Conservation (phyloP, 768 basidiomycete genomes). For the Lactarius quietus region DNA sequence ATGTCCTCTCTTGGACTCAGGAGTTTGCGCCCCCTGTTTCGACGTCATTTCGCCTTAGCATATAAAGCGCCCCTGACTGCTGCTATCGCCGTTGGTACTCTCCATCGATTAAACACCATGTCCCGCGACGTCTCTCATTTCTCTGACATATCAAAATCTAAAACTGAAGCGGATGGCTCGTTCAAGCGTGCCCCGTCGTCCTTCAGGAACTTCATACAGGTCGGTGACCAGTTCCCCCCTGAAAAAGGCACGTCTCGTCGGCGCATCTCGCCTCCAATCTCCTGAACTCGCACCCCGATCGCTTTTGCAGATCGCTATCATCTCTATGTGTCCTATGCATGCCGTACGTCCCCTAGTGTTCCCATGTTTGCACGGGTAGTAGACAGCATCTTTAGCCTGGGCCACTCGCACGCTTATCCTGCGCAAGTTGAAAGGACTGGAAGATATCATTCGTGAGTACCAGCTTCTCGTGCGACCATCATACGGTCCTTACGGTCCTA, state of each 20-base stretch:
- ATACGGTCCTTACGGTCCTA: slow-evolving; percentile 30
- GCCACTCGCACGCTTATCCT: slow-evolving; percentile 88
- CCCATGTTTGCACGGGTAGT: not conserved
- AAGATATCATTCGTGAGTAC: slow-evolving; percentile 71
- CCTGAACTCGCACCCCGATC: not conserved
- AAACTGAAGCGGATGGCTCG: slow-evolving; percentile 55
- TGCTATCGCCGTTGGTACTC: not conserved
- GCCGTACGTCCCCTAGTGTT: slow-evolving; percentile 52
- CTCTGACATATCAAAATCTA: slow-evolving; percentile 54
- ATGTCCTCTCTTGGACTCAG: not conserved
- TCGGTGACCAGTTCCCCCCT: slow-evolving; percentile 61
- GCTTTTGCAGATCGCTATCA: slow-evolving; percentile 73
- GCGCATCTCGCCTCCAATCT: too few species aligned
- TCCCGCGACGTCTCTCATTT: slow-evolving; percentile 35
- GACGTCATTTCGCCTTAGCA: not conserved
- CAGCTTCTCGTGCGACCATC: not conserved
- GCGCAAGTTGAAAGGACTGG: slow-evolving; percentile 88
- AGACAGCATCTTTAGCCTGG: slow-evolving; percentile 61
- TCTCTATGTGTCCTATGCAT: slow-evolving; percentile 84
- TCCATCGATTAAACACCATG: not conserved
- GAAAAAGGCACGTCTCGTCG: slow-evolving; percentile 68
- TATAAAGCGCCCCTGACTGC: not conserved
- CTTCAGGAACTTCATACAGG: slow-evolving; percentile 54
- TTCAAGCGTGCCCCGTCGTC: slow-evolving; percentile 55
- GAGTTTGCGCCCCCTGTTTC: not conserved